A percentile compares a stretch with the other conserved stretches of the same genome.
Conservation (phyloP, 768 basidiomycete genomes). For the Suillus fuscotomentosus region DNA sequence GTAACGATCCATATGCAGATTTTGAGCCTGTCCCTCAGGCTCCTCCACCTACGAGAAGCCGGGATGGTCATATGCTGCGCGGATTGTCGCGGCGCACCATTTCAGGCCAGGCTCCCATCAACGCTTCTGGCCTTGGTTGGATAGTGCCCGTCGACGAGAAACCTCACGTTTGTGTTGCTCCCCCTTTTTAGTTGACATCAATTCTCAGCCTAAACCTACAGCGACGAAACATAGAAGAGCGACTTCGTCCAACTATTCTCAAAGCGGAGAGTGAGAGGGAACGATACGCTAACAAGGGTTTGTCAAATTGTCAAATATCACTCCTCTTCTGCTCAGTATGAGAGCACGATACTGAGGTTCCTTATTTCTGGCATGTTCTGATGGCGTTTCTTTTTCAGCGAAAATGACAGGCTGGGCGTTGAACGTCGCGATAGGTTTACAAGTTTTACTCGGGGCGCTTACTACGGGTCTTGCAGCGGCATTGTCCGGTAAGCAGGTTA, state of each 20-base stretch:
- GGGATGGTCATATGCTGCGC: slow-evolving; percentile 16
- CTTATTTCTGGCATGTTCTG: not conserved
- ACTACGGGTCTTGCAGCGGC: slow-evolving; percentile 66
- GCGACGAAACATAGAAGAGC: slow-evolving; percentile 45
- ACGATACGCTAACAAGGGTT: slow-evolving; percentile 48
- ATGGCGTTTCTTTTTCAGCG: slow-evolving; percentile 23
- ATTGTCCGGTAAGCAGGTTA: slow-evolving; percentile 37
- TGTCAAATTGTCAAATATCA: not conserved
- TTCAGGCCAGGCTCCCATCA: not conserved
- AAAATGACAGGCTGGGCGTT: slow-evolving; percentile 31
- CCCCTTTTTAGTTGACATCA: not conserved
- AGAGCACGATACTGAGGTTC: not conserved
- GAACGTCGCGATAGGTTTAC: slow-evolving; percentile 56
- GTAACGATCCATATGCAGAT: slow-evolving; percentile 9
- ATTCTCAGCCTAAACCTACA: slow-evolving; percentile 3
- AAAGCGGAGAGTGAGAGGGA: slow-evolving; percentile 43
- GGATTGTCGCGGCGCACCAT: slow-evolving; percentile 10
- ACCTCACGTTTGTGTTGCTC: slow-evolving; percentile 12
- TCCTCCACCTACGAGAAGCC: slow-evolving; percentile 11
- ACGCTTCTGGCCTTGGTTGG: slow-evolving; percentile 18
- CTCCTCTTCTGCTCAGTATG: slow-evolving; percentile 5
- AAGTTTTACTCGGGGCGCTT: slow-evolving; percentile 63
- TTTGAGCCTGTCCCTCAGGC: slow-evolving; percentile 7
- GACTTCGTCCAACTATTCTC: slow-evolving; percentile 53
- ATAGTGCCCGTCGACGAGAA: slow-evolving; percentile 27